These are phyloP conservation scores for Pyrenochaeta sp. DNA, from an alignment of 2,329 filamentous ascomycete species.

Conservation along the genomic window DNA sequence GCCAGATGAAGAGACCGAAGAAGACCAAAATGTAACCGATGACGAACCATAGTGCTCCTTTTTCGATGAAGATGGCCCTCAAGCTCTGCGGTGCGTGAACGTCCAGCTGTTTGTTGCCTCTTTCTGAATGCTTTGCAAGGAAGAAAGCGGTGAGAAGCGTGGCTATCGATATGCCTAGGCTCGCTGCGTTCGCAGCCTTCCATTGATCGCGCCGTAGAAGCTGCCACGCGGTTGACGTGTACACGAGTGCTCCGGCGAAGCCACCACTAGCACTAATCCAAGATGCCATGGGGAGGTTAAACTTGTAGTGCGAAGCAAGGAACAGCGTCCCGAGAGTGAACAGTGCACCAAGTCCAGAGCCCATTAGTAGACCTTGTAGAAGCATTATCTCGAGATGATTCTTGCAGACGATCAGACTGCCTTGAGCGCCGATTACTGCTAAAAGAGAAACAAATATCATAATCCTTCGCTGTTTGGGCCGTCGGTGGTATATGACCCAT, in stretches of 20 bases:
- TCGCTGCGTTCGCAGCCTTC: neutral
- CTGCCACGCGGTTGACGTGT: slow-evolving; percentile 13
- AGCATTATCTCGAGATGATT: neutral
- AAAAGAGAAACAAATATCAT: neutral
- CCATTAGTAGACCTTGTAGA: slow-evolving; percentile 25
- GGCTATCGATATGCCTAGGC: slow-evolving; percentile 3
- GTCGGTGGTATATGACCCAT: slow-evolving; percentile 10
- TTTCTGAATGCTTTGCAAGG: slow-evolving; percentile 7
- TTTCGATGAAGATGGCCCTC: slow-evolving; percentile 1
- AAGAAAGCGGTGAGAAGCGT: slow-evolving; percentile 15
- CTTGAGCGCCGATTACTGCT: neutral
- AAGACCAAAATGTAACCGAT: slow-evolving; percentile 13
- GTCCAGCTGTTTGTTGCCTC: neutral
- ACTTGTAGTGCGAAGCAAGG: slow-evolving; percentile 31
- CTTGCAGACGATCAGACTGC: neutral
- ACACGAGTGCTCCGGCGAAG: slow-evolving; percentile 22
- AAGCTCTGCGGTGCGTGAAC: neutral
- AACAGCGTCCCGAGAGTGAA: slow-evolving; percentile 16
- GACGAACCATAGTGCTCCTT: slow-evolving; percentile 8
- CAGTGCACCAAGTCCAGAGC: slow-evolving; percentile 25
- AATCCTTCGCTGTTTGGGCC: neutral
- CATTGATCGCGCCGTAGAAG: slow-evolving; percentile 2
- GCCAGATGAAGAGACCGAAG: slow-evolving; percentile 18
- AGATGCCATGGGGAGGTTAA: slow-evolving; percentile 43
- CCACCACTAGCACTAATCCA: slow-evolving; percentile 36